phyloP scores from a whole-genome alignment of 768 basidiomycete species.

The Trametes cubensis region DNA sequence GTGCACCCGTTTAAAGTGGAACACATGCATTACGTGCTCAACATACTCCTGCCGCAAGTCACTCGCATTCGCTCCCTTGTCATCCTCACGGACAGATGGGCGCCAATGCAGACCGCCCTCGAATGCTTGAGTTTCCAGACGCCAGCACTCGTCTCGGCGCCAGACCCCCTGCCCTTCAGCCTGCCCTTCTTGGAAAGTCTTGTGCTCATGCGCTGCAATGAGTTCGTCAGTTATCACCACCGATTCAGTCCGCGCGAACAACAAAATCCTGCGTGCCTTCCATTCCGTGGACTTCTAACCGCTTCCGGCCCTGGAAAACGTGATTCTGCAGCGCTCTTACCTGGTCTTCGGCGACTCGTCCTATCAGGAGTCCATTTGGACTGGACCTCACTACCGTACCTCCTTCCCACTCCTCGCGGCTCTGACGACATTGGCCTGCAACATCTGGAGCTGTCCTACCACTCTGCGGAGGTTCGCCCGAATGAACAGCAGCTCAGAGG shows the following conservation, averaged over 20 bases:
- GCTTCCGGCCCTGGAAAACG: background rate
- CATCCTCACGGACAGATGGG: constrained; percentile 58
- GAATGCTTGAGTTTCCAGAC: constrained; percentile 40
- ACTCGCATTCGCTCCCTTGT: constrained; percentile 54
- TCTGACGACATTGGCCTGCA: constrained; percentile 25
- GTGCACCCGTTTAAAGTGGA: constrained; percentile 23
- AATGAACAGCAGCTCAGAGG: constrained; percentile 45
- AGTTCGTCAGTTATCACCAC: constrained; percentile 50
- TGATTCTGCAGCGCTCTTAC: constrained; percentile 23
- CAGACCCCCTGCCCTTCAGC: constrained; percentile 30
- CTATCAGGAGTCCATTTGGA: constrained; percentile 62
- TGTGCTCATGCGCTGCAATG: constrained; percentile 62
- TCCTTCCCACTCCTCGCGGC: constrained; percentile 12
- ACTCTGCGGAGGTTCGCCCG: constrained; percentile 57
- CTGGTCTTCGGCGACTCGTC: constrained; percentile 50
- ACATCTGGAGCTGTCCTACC: constrained; percentile 54
- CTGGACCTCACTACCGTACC: constrained; percentile 47
- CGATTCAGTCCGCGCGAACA: constrained; percentile 47
- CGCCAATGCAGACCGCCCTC: constrained; percentile 59
- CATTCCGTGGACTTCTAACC: constrained; percentile 27
- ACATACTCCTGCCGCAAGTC: constrained; percentile 54
- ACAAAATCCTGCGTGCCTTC: constrained; percentile 37
- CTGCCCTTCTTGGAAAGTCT: constrained; percentile 47
- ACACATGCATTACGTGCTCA: constrained; percentile 47
- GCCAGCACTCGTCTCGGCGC: constrained; percentile 32